Evolutionary conservation across 495 filamentous ascomycete species (phyloP), one percentile per base, ranked within the genome.

Genomic region (Neurospora cerealis): DNA sequence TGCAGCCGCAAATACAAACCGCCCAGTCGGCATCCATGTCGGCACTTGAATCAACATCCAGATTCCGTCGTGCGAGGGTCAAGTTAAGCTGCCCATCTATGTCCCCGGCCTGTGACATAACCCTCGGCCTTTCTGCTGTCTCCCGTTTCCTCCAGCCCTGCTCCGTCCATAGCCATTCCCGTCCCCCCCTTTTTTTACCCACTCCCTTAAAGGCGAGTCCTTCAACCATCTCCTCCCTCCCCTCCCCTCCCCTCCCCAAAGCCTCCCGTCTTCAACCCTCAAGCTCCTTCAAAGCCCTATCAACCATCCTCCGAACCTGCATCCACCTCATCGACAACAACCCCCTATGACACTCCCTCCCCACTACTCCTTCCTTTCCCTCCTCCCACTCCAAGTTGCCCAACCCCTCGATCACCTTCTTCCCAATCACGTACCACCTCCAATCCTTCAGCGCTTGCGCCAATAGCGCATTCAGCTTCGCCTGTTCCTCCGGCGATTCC

Each of bases 391-490:
- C 15, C 54, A 66, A 37, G 7, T n/a, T 28, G 8, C 3, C 24
- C 46, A 66, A 32, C 6, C 39, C 74, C 15, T 6, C 34, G 9
- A 41, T 5, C 4, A 17, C n/a, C 39, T 42, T 44, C 28, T 71
- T 15, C 2, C 1, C 73, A 60, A 60, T 48, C 8, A 37, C 69
- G 9, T 74, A n/a, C 28, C 70, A 76, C 15, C 74, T 72, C 38
- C 79, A 44, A 60, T 54, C 17, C 24, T 73, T 75, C 60, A 79
- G 39, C 5, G 70, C 73, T 38, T 66, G 54, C 2, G 54, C 15
- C 54, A 66, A 4, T 1, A 66, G 0, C 0, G 28, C 6, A 34
- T 66, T 34, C 6, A 66, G 32, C 28, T 66, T 66, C 54, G 24
- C 15, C 1, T 66, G 54, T 15, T 66, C 54, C 28, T 66, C 54